Percentiles rank a stretch among this genome's conserved stretches.
These are phyloP conservation scores for Starmerella vaccinii DNA, from an alignment of 805 yeast species.

Conservation along the genomic window DNA sequence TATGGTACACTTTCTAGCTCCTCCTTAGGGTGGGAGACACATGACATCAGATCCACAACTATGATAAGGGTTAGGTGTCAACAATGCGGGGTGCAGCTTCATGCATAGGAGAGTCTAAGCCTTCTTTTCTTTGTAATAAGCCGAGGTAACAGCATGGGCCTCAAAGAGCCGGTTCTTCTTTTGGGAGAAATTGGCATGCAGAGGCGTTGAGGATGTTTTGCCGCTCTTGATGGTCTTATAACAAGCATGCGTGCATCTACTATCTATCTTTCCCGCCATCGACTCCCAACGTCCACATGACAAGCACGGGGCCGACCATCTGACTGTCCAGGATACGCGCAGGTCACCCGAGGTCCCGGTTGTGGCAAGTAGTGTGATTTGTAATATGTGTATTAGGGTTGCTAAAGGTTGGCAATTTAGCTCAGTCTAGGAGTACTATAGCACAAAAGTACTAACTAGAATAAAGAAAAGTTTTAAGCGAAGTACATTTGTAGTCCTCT, in stretches of 20 bases:
- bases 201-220: not conserved
- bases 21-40: not conserved
- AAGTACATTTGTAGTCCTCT: too few species aligned
- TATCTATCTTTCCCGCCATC: not conserved
- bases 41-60: not conserved
- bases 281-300: slow-evolving; percentile 4
- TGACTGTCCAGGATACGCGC: not conserved
- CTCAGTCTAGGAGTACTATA: too few species aligned
- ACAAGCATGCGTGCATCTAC: not conserved
- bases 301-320: not conserved
- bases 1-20: too few species aligned
- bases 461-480: too few species aligned
- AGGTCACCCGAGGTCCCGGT: too few species aligned
- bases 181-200: not conserved
- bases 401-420: too few species aligned
- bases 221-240: not conserved
- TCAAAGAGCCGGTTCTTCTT: not conserved
- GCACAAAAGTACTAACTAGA: too few species aligned
- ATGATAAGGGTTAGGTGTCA: not conserved
- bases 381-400: too few species aligned
- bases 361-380: too few species aligned
- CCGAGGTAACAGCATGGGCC: not conserved
- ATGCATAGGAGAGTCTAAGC: not conserved
- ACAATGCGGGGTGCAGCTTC: not conserved
- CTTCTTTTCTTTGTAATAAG: not conserved